phyloP scores from a whole-genome alignment of 352 stramenopile genomes.

The Globisporangium acanthophoron region DNA sequence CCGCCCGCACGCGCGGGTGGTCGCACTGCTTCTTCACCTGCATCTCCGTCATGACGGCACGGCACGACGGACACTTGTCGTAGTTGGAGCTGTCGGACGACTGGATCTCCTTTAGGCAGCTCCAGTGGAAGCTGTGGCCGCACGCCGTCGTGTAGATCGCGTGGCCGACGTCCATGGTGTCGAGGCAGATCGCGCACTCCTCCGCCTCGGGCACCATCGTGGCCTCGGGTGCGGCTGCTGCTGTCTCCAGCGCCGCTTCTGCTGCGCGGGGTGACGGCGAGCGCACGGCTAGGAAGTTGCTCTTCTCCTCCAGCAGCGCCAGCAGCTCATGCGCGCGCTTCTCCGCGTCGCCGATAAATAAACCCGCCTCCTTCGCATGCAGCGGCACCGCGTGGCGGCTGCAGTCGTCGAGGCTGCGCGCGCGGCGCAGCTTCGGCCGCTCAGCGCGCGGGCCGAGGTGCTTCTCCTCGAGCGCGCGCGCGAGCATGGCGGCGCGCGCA shows the following conservation, averaged over 20 bases:
- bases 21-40: slow-evolving; percentile 83
- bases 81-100: slow-evolving; percentile 74
- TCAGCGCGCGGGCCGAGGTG: slow-evolving; percentile 55
- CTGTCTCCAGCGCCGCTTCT: slow-evolving; percentile 11
- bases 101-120: slow-evolving; percentile 80
- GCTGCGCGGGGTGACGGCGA: not conserved
- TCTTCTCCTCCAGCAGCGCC: slow-evolving; percentile 19
- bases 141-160: slow-evolving; percentile 82
- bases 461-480: slow-evolving; percentile 47
- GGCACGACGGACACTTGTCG: slow-evolving; percentile 81
- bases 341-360: slow-evolving; percentile 55
- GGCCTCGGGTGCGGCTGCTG: slow-evolving; percentile 4
- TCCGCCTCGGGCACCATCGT: slow-evolving; percentile 62
- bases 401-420: slow-evolving; percentile 53
- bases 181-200: slow-evolving; percentile 82
- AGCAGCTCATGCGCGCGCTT: slow-evolving; percentile 45
- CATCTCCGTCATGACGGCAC: slow-evolving; percentile 69
- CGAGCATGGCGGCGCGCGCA: slow-evolving; percentile 30
- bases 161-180: slow-evolving; percentile 72
- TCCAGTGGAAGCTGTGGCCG: slow-evolving; percentile 84
- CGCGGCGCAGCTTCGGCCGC: slow-evolving; percentile 29
- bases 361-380: slow-evolving; percentile 36
- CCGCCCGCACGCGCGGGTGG: slow-evolving; percentile 71
- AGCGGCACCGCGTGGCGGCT: slow-evolving; percentile 22
- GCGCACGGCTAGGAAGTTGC: slow-evolving; percentile 12